phyloP scores from a whole-genome alignment of 2,329 filamentous ascomycete species.

The Fusarium musae region DNA sequence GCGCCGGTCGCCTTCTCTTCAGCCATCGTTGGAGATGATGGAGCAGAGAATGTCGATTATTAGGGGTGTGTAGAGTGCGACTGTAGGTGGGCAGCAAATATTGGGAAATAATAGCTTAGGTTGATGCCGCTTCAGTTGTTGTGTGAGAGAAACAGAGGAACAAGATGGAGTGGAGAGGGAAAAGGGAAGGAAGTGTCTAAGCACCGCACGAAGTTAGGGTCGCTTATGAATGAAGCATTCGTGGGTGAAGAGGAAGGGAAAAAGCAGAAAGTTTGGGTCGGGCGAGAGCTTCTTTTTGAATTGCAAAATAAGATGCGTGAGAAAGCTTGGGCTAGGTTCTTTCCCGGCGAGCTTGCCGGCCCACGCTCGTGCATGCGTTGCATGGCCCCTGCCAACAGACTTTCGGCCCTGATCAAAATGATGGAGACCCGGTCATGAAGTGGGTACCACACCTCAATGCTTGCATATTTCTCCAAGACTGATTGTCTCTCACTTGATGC shows the following conservation, averaged over 20 bases:
- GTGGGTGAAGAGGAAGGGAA: constrained; percentile 59
- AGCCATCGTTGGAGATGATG: constrained; percentile 57
- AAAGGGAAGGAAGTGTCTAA: constrained; percentile 50
- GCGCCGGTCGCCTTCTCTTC: constrained; percentile 63
- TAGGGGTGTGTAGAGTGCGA: constrained; percentile 33
- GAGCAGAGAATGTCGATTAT: constrained; percentile 29
- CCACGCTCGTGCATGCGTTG: constrained; percentile 18
- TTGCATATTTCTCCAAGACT: constrained; percentile 34
- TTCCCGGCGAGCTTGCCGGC: constrained; percentile 44
- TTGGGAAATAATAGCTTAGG: constrained; percentile 26
- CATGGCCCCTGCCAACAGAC: constrained; percentile 43
- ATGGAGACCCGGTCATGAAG: constrained; percentile 37
- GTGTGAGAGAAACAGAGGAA: constrained; percentile 38
- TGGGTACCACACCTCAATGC: constrained; percentile 29
- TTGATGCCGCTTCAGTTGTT: constrained; percentile 37
- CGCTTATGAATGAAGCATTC: constrained; percentile 60
- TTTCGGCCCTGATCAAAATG: constrained; percentile 42
- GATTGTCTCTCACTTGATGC: constrained; percentile 30
- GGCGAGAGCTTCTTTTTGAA: constrained; percentile 56
- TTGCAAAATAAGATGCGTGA: constrained; percentile 40
- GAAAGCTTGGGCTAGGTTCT: constrained; percentile 31
- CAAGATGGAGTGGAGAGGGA: constrained; percentile 44
- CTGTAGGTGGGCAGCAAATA: constrained; percentile 40
- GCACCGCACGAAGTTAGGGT: constrained; percentile 63
- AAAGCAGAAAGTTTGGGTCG: constrained; percentile 47